phyloP scores from a whole-genome alignment of 1,284 basidiomycete species.

The Agroathelia rolfsii region DNA sequence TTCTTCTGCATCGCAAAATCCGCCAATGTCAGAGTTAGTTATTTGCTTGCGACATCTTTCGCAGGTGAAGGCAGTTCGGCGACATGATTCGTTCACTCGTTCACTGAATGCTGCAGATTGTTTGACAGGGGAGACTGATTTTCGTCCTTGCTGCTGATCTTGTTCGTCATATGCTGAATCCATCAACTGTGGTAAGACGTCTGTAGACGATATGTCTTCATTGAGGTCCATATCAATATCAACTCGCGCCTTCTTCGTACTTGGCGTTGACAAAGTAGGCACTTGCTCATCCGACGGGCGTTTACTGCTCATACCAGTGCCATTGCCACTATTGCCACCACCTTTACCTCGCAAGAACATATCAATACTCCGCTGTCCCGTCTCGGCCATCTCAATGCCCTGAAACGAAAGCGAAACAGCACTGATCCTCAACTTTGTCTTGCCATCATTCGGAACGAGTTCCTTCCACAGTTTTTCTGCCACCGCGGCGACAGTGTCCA shows the following conservation, averaged over 20 bases:
- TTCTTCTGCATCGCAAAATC: slow-evolving; percentile 15
- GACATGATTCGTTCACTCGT: too few species aligned
- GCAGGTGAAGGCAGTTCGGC: slow-evolving; percentile 36
- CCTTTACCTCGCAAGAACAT: too few species aligned
- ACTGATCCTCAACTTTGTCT: slow-evolving; percentile 53
- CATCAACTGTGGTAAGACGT: slow-evolving; percentile 19
- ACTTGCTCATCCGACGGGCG: too few species aligned
- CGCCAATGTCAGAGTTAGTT: slow-evolving; percentile 12
- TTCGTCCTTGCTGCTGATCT: slow-evolving; percentile 8
- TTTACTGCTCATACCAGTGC: too few species aligned
- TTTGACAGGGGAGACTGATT: slow-evolving; percentile 4
- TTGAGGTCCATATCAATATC: too few species aligned
- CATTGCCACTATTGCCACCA: too few species aligned
- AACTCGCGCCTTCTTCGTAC: too few species aligned
- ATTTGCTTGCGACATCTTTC: slow-evolving; percentile 42
- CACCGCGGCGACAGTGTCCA: slow-evolving; percentile 69
- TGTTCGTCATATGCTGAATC: slow-evolving; percentile 21
- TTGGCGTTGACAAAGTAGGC: too few species aligned
- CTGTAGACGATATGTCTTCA: slow-evolving; percentile 20
- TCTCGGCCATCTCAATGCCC: slow-evolving; percentile 72
- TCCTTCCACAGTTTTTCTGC: slow-evolving; percentile 87
- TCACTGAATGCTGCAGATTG: slow-evolving; percentile 14
- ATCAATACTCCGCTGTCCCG: slow-evolving; percentile 81
- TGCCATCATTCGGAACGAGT: slow-evolving; percentile 45
- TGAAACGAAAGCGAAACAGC: slow-evolving; percentile 74